These are phyloP conservation scores for Luffa acutangula DNA, from an alignment of 306 rosid species.

Conservation along the genomic window DNA sequence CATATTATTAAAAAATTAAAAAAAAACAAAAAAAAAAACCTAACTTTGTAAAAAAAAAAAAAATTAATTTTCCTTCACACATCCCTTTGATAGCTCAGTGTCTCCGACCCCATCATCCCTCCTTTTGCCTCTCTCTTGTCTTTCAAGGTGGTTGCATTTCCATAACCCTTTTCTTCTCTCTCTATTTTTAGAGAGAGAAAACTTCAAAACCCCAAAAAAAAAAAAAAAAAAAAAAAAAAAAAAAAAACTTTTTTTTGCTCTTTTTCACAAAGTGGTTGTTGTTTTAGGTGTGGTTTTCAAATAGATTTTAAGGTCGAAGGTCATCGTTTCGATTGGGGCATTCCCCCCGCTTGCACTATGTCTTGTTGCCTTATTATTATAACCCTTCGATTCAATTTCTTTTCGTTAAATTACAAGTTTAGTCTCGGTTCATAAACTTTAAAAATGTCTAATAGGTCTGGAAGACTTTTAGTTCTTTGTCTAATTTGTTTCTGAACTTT, in stretches of 20 bases:
- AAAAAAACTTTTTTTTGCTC: too few species aligned
- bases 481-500: too few species aligned
- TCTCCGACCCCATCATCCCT: slow-evolving; percentile 48
- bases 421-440: too few species aligned
- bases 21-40: too few species aligned
- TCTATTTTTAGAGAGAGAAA: background rate
- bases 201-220: background rate
- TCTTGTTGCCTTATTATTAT: slow-evolving; percentile 16
- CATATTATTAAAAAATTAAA: too few species aligned
- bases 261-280: slow-evolving; percentile 14
- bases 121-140: slow-evolving; percentile 15
- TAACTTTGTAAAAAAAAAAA: background rate
- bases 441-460: too few species aligned
- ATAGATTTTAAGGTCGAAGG: slow-evolving; percentile 43
- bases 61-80: slow-evolving; percentile 2
- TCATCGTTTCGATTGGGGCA: slow-evolving; percentile 41
- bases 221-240: background rate
- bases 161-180: background rate
- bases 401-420: too few species aligned
- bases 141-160: slow-evolving; percentile 29
- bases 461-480: too few species aligned
- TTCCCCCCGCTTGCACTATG: slow-evolving; percentile 33
- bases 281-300: slow-evolving; percentile 35
- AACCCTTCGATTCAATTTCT: slow-evolving; percentile 8
- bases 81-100: slow-evolving; percentile 44